Evolutionary conservation across 192 early-diverging fungal genomes (phyloP).

Genomic region (Coemansia reversa): DNA sequence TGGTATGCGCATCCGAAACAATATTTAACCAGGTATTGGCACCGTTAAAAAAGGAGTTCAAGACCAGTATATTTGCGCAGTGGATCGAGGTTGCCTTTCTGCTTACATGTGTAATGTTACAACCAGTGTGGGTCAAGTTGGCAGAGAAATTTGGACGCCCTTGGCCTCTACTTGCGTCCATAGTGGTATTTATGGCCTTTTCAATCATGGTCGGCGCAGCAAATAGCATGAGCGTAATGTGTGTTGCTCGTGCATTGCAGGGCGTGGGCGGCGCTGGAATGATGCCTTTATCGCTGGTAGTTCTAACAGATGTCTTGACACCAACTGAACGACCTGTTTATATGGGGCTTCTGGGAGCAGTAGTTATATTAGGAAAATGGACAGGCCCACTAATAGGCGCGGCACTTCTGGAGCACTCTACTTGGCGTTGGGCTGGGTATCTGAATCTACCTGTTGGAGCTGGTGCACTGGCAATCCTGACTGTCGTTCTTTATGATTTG

Average conservation of each 20-base stretch:
- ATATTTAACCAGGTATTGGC: conserved; percentile 76
- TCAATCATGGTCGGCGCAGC: conserved; percentile 53
- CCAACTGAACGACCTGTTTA: conserved; percentile 66
- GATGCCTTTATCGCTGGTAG: conserved; percentile 66
- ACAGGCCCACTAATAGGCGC: conserved; percentile 71
- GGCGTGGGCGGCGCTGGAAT: conserved; percentile 74
- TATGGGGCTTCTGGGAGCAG: conserved; percentile 63
- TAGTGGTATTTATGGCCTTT: conserved; percentile 49
- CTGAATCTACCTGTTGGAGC: conserved; percentile 75
- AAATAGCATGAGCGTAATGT: conserved; percentile 51
- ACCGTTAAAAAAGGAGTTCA: conserved; percentile 67
- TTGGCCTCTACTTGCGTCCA: conserved; percentile 39
- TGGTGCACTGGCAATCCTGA: conserved; percentile 53
- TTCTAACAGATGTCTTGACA: conserved; percentile 73
- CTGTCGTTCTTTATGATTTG: conserved; percentile 59
- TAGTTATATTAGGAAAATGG: conserved; percentile 62
- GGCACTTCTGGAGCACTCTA: conserved; percentile 59
- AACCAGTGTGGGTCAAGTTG: conserved; percentile 81
- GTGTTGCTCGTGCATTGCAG: conserved; percentile 68
- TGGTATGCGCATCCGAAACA: conserved; percentile 76
- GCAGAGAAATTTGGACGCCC: conserved; percentile 69
- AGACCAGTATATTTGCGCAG: conserved; percentile 60
- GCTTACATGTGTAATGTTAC: conserved; percentile 65
- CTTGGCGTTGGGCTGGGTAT: conserved; percentile 75
- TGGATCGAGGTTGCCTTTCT: conserved; percentile 83